phyloP scores from a whole-genome alignment of 257 asterid genomes.

The Craterostigma plantagineum region DNA sequence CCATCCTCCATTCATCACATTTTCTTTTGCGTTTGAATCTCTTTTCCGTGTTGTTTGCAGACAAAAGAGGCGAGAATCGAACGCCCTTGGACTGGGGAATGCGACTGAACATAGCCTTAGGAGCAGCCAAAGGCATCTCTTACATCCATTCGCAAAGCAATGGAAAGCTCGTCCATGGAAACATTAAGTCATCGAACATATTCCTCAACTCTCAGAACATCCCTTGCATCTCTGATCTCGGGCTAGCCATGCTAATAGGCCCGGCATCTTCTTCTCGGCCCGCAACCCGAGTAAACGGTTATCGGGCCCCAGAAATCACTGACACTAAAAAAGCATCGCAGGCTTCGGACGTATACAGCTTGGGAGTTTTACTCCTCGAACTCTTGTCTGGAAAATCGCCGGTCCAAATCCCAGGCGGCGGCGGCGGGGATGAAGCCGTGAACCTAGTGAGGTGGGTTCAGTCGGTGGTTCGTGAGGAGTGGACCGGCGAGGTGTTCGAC shows the following conservation, averaged over 20 bases:
- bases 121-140: slow-evolving; percentile 17
- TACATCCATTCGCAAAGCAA: slow-evolving; percentile 8
- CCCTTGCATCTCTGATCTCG: slow-evolving; percentile 13
- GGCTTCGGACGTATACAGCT: slow-evolving; percentile 19
- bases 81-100: slow-evolving; percentile 9
- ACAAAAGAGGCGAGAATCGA: background rate
- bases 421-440: slow-evolving; percentile 13
- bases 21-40: background rate
- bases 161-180: slow-evolving; percentile 16
- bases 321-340: slow-evolving; percentile 8
- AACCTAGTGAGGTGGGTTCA: slow-evolving; percentile 15
- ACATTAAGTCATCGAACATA: slow-evolving; percentile 14
- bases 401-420: slow-evolving; percentile 6
- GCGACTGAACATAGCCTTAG: slow-evolving; percentile 11
- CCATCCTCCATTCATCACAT: background rate
- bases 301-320: slow-evolving; percentile 13
- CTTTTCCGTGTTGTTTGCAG: slow-evolving; percentile 9
- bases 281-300: background rate
- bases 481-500: slow-evolving; percentile 13
- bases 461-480: slow-evolving; percentile 5
- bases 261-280: slow-evolving; percentile 6
- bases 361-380: slow-evolving; percentile 17
- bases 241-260: background rate
- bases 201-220: slow-evolving; percentile 6
- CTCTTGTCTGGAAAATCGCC: slow-evolving; percentile 13